Conservation (phyloP, 2,329 filamentous ascomycete genomes). For the Colletotrichum magnum region DNA sequence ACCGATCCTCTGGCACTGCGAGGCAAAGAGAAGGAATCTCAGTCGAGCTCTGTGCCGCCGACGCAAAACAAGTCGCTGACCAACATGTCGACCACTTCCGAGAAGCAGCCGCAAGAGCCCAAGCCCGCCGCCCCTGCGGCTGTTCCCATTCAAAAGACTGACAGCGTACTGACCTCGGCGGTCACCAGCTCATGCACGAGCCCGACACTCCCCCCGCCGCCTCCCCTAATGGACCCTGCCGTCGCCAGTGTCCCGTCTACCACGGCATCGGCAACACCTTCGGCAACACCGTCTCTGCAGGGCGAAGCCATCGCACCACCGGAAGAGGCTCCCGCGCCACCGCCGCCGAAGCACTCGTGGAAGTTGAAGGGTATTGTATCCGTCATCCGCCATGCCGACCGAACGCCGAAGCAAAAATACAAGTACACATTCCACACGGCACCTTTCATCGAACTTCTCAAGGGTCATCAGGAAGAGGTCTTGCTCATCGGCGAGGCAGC, state of each 20-base stretch:
- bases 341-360: slow-evolving; percentile 92
- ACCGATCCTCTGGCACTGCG: slow-evolving; percentile 50
- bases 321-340: slow-evolving; percentile 69
- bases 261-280: slow-evolving; percentile 54
- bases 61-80: slow-evolving; percentile 34
- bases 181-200: slow-evolving; percentile 54
- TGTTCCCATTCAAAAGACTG: slow-evolving; percentile 50
- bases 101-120: slow-evolving; percentile 36
- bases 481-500: slow-evolving; percentile 93
- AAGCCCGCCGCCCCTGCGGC: slow-evolving; percentile 29
- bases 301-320: slow-evolving; percentile 47
- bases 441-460: slow-evolving; percentile 94
- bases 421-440: slow-evolving; percentile 99
- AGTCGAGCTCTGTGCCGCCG: slow-evolving; percentile 34
- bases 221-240: slow-evolving; percentile 39
- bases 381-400: slow-evolving; percentile 95
- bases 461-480: slow-evolving; percentile 96
- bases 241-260: slow-evolving; percentile 51
- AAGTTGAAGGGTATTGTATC: slow-evolving; percentile 98
- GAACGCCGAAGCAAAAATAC: slow-evolving; percentile 98
- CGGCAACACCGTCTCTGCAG: slow-evolving; percentile 55
- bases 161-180: slow-evolving; percentile 50
- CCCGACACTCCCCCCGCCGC: slow-evolving; percentile 52
- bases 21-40: slow-evolving; percentile 58
- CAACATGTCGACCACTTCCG: slow-evolving; percentile 29